A percentile compares a stretch with the other conserved stretches of the same genome.
These are phyloP conservation scores for Podaxis sp. DNA, from an alignment of 768 basidiomycete species.

Conservation along the genomic window DNA sequence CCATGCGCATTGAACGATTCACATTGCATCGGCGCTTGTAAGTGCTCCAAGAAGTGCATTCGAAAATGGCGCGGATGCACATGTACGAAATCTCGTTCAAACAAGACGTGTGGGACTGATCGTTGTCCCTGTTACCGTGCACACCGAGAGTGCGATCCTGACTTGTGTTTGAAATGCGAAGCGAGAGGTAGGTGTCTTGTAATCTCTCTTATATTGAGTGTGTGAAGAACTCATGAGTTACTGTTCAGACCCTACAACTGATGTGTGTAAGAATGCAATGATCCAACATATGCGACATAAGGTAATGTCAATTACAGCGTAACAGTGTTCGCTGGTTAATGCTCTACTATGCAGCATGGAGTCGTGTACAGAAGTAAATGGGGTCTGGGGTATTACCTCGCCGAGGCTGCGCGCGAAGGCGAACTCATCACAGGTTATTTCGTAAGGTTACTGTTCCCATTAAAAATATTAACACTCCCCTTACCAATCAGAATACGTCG, in stretches of 20 bases:
- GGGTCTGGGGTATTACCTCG: conserved; percentile 17
- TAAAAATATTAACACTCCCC: no score
- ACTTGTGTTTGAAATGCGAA: conserved; percentile 44
- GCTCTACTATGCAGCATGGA: background rate
- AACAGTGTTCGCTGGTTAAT: background rate
- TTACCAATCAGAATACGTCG: conserved; percentile 16
- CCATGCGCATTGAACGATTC: conserved; percentile 36
- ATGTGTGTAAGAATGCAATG: conserved; percentile 8
- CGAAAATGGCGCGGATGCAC: conserved; percentile 42
- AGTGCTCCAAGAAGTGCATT: conserved; percentile 45
- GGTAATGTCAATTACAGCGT: background rate
- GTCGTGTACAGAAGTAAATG: conserved; percentile 13
- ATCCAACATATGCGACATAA: conserved; percentile 13
- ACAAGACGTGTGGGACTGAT: conserved; percentile 21
- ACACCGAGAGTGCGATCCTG: conserved; percentile 53
- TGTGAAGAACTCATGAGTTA: background rate
- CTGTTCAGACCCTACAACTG: background rate
- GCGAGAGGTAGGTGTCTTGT: conserved; percentile 19
- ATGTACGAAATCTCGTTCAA: conserved; percentile 16
- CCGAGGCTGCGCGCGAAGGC: conserved; percentile 11
- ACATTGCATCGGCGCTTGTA: conserved; percentile 49
- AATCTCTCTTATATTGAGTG: background rate
- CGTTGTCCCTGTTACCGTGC: conserved; percentile 37
- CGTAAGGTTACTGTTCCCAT: no score
- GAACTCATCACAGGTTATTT: conserved; percentile 17